phyloP scores from a whole-genome alignment of 768 basidiomycete genomes.

The Boletales sp. region DNA sequence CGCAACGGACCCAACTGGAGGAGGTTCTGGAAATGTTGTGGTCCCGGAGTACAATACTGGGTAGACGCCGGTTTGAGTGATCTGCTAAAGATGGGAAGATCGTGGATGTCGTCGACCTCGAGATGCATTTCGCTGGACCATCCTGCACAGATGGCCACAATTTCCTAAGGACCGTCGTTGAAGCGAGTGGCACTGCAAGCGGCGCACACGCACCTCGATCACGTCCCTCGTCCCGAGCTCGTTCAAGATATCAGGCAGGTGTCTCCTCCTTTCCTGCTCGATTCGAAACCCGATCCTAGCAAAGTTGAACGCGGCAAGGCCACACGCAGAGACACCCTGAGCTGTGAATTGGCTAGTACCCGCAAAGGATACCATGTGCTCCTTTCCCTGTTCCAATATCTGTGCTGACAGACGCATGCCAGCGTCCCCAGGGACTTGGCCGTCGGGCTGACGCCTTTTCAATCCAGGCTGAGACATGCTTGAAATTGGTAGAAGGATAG shows the following conservation, averaged over 20 bases:
- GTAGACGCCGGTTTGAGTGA: conserved; percentile 34
- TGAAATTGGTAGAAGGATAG: too few species aligned
- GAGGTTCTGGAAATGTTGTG: conserved; percentile 34
- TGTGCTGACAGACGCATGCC: conserved; percentile 5
- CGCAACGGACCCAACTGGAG: conserved; percentile 20
- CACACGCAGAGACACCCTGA: conserved; percentile 50
- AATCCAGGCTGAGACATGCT: conserved; percentile 4
- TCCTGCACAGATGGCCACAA: conserved; percentile 50
- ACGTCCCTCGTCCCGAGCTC: conserved; percentile 19
- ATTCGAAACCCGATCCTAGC: conserved; percentile 46
- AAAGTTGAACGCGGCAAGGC: conserved; percentile 65
- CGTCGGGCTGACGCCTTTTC: not conserved
- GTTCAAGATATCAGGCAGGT: conserved; percentile 14
- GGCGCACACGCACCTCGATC: conserved; percentile 22
- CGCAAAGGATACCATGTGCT: conserved; percentile 41
- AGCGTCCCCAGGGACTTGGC: not conserved
- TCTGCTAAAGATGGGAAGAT: conserved; percentile 46
- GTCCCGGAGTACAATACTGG: conserved; percentile 36
- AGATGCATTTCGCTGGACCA: conserved; percentile 54
- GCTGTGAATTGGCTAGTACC: conserved; percentile 59
- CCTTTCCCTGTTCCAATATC: conserved; percentile 25
- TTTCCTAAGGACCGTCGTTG: conserved; percentile 38
- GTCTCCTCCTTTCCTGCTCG: conserved; percentile 5
- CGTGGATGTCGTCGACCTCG: conserved; percentile 53
- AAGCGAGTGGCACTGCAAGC: not conserved